Conservation (phyloP, 2,329 filamentous ascomycete genomes). For the Colletotrichum incanum region DNA sequence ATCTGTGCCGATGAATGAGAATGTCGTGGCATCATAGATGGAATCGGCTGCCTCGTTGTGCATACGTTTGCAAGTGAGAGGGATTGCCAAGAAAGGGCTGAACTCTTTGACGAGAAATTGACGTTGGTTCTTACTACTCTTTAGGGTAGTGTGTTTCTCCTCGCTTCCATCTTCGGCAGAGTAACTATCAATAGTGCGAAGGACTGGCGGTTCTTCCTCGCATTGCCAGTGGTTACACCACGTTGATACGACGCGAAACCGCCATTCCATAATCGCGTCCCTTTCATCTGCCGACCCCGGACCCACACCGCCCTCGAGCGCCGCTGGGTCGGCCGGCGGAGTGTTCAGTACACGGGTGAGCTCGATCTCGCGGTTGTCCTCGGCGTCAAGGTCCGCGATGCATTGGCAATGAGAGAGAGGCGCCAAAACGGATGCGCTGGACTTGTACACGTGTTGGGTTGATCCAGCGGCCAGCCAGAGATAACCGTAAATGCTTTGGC, state of each 20-base stretch:
- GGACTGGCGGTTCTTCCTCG: constrained; percentile 32
- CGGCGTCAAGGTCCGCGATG: constrained; percentile 32
- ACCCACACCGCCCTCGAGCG: background rate
- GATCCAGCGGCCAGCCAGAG: constrained; percentile 30
- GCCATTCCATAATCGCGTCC: constrained; percentile 32
- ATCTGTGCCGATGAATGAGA: constrained; percentile 43
- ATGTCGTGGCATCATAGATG: constrained; percentile 30
- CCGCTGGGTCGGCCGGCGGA: constrained; percentile 16
- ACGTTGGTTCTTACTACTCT: background rate
- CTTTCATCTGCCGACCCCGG: constrained; percentile 3
- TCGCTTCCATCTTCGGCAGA: background rate
- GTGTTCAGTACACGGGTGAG: constrained; percentile 20
- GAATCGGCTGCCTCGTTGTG: constrained; percentile 32
- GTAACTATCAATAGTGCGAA: background rate
- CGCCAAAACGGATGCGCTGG: constrained; percentile 16
- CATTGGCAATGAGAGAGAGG: constrained; percentile 35
- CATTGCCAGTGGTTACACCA: constrained; percentile 39
- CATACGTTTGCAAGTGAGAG: constrained; percentile 39
- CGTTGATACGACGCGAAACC: constrained; percentile 13
- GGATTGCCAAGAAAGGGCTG: constrained; percentile 34
- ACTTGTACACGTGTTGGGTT: constrained; percentile 36
- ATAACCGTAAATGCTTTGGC: constrained; percentile 31
- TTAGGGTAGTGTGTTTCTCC: background rate
- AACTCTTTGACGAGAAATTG: constrained; percentile 32
- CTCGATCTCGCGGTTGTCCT: constrained; percentile 31